Evolutionary conservation across 116 monocot species (phyloP), one percentile per base, ranked within the genome.

Genomic region (Posidonia oceanica): DNA sequence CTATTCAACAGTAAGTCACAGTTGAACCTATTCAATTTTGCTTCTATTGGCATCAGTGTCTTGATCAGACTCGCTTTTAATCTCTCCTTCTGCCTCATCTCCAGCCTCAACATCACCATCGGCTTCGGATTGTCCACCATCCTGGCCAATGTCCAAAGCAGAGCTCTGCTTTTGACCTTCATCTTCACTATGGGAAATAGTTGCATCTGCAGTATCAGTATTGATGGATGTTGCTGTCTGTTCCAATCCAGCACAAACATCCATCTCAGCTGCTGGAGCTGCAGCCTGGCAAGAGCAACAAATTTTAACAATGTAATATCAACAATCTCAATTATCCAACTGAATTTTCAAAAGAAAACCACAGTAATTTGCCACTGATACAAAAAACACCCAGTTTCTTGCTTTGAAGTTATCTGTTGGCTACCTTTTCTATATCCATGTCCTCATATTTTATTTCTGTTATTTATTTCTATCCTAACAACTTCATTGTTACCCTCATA

Each of bases 141-240:
- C 91, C 63, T 71, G 86, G 10, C 61, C 83, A 48, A 82, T 78
- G 44, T 86, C 86, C 58, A 74, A 61, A 11, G 80, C 85, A 4
- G 91, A 84, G 72, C 81, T 91, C 70, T 86, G 86, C 58, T 95
- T 91, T 76, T 77, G 86, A 56, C 71, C 77, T 54, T 83, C 89
- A 52, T 84, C 80, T 18, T 60, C 80, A 66, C 70, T 57, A 5
- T 68, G 69, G 7, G 78, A 37, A n/a, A 23, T 40, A 2, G 59
- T 75, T n/a, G 51, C 42, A 21, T 61, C 71, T 61, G 69, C 63
- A 58, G 79, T 70, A 72, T 89, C 90, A 55, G 78, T 80, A 68
- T 90, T 85, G 71, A 81, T 78, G 18, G 80, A 75, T 55, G 79
- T 61, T 15, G 77, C 73, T 41, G 82, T 74, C 51, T 88, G 84